Conservation (phyloP, 73 alveolate genomes). For the Tetrahymena malaccensis region DNA sequence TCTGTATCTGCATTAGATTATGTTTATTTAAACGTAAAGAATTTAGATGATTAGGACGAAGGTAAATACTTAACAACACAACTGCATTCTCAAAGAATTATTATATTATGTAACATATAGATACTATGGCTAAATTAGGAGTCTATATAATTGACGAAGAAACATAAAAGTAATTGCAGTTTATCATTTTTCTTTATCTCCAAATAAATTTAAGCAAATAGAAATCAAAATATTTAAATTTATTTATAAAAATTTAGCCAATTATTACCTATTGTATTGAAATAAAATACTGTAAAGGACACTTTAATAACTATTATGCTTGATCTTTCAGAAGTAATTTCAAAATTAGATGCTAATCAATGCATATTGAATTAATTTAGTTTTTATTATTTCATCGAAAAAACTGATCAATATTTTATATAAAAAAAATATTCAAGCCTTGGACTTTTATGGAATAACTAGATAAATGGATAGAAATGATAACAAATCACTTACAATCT, state of each 20-base stretch:
- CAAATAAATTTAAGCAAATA: no score
- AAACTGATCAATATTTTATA: no score
- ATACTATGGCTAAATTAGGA: conserved; percentile 26
- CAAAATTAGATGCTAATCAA: no score
- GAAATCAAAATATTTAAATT: background rate
- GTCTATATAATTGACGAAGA: conserved; percentile 29
- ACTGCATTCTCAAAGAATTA: background rate
- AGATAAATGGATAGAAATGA: conserved; percentile 29
- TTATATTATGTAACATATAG: background rate
- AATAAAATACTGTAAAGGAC: background rate
- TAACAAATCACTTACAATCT: conserved; percentile 3
- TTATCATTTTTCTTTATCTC: background rate
- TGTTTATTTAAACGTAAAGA: conserved; percentile 17
- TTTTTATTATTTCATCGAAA: no score
- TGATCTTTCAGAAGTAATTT: background rate
- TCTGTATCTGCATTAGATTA: conserved; percentile 22
- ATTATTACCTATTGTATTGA: background rate
- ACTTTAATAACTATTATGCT: background rate
- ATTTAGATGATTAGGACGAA: conserved; percentile 27
- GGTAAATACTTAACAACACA: background rate
- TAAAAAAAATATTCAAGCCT: background rate
- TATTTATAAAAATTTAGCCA: background rate
- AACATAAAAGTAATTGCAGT: conserved; percentile 4
- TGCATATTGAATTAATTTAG: background rate
- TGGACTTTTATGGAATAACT: conserved; percentile 44